phyloP scores from a whole-genome alignment of 441 rosid genomes.

The Pelargonium citronellum region DNA sequence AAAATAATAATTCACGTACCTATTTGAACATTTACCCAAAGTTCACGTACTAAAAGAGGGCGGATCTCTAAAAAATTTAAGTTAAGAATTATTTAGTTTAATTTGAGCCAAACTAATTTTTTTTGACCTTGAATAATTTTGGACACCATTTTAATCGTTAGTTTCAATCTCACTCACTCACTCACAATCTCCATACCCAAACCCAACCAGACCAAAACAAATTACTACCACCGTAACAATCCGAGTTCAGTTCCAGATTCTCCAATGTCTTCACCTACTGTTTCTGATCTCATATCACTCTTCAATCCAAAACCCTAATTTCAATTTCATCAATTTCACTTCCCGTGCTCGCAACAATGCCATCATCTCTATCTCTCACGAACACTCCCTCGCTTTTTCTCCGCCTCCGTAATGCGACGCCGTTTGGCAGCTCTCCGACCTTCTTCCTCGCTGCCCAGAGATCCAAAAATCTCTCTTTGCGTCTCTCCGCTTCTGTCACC shows the following conservation, averaged over 20 bases:
- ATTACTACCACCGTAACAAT: too few relatives aligned
- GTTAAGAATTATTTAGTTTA: too few relatives aligned
- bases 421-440: conserved; percentile 27
- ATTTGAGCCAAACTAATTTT: too few relatives aligned
- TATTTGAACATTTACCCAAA: too few relatives aligned
- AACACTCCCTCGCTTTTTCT: conserved; percentile 24
- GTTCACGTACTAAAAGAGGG: too few relatives aligned
- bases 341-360: conserved; percentile 25
- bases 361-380: conserved; percentile 31
- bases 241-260: not conserved
- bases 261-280: not conserved
- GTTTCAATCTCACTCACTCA: too few relatives aligned
- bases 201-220: too few relatives aligned
- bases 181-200: not conserved
- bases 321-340: not conserved
- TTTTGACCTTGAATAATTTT: too few relatives aligned
- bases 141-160: too few relatives aligned
- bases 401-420: conserved; percentile 32
- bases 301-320: not conserved
- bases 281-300: not conserved
- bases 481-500: conserved; percentile 39
- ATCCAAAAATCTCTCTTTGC: conserved; percentile 27
- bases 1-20: too few relatives aligned
- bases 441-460: conserved; percentile 22
- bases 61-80: too few relatives aligned